Percentiles rank a stretch among this genome's conserved stretches.
Conservation (phyloP, 2,329 filamentous ascomycete genomes). For the Monosporascus cannonballus region DNA sequence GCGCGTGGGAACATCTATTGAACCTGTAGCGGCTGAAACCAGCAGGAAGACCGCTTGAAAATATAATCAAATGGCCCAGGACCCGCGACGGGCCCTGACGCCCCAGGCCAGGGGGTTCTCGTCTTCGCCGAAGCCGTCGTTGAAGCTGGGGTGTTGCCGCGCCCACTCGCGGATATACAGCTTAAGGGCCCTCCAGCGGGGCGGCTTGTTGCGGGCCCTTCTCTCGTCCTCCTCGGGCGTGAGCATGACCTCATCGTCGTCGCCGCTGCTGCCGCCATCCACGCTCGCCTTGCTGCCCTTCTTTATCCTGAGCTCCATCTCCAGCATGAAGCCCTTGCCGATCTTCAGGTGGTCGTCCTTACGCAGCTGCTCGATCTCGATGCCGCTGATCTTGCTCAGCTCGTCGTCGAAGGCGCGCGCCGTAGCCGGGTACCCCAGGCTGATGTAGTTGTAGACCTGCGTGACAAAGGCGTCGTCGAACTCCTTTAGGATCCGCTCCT, state of each 20-base stretch:
- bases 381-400: conserved; percentile 71
- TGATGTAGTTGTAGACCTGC: conserved; percentile 96
- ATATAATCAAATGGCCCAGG: conserved; percentile 59
- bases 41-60: neutral
- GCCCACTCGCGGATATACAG: conserved; percentile 87
- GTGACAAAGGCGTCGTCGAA: conserved; percentile 83
- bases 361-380: conserved; percentile 61
- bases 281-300: neutral
- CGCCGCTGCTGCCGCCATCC: conserved; percentile 5
- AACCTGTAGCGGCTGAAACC: neutral
- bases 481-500: conserved; percentile 55
- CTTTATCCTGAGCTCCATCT: conserved; percentile 36
- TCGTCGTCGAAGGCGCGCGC: conserved; percentile 81
- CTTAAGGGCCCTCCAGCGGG: conserved; percentile 78
- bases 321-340: conserved; percentile 68
- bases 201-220: conserved; percentile 41
- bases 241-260: conserved; percentile 23
- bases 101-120: conserved; percentile 61
- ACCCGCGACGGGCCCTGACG: conserved; percentile 59
- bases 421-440: conserved; percentile 82
- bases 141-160: conserved; percentile 72
- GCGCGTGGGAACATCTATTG: too few relatives aligned
- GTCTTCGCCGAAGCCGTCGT: conserved; percentile 51
- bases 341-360: conserved; percentile 56
- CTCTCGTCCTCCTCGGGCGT: conserved; percentile 33